Percentiles rank a stretch among this genome's conserved stretches.
phyloP scores from a whole-genome alignment of 495 filamentous ascomycete genomes.

The Tuber brumale region DNA sequence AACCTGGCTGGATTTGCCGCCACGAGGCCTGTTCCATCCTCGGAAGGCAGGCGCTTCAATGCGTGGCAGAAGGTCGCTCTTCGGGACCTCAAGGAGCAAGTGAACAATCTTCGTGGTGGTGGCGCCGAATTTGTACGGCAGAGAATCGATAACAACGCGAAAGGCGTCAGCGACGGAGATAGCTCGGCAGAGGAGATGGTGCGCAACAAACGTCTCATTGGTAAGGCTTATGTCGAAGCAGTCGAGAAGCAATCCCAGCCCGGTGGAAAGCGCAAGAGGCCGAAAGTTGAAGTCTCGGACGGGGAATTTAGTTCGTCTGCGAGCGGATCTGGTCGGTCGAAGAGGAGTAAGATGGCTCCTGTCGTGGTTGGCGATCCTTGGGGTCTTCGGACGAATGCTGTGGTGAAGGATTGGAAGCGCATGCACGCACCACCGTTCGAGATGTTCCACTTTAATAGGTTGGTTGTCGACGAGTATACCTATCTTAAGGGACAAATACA shows the following conservation, averaged over 20 bases:
- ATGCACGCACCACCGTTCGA: constrained; percentile 49
- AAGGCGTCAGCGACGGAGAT: constrained; percentile 23
- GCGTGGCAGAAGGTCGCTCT: constrained; percentile 52
- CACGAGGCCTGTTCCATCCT: constrained; percentile 45
- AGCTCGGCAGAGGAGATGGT: constrained; percentile 28
- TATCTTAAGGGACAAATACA: constrained; percentile 47
- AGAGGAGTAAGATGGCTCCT: constrained; percentile 27
- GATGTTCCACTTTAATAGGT: constrained; percentile 55
- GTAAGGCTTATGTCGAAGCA: constrained; percentile 36
- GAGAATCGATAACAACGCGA: constrained; percentile 31
- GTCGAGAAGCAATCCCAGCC: constrained; percentile 25
- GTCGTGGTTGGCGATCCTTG: constrained; percentile 31
- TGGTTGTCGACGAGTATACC: constrained; percentile 63
- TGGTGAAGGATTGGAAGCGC: constrained; percentile 28
- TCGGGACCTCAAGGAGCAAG: constrained; percentile 44
- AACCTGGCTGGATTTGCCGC: constrained; percentile 51
- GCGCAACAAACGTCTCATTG: constrained; percentile 40
- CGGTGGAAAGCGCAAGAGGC: constrained; percentile 35
- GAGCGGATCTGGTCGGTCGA: constrained; percentile 19
- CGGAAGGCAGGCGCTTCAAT: constrained; percentile 49
- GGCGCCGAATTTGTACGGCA: constrained; percentile 28
- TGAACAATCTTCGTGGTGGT: constrained; percentile 37
- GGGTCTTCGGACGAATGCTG: constrained; percentile 25
- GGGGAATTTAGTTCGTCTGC: constrained; percentile 20
- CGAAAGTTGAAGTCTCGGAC: constrained; percentile 21